phyloP scores from a whole-genome alignment of 192 early-diverging fungal genomes.

The Linnemannia schmuckeri region DNA sequence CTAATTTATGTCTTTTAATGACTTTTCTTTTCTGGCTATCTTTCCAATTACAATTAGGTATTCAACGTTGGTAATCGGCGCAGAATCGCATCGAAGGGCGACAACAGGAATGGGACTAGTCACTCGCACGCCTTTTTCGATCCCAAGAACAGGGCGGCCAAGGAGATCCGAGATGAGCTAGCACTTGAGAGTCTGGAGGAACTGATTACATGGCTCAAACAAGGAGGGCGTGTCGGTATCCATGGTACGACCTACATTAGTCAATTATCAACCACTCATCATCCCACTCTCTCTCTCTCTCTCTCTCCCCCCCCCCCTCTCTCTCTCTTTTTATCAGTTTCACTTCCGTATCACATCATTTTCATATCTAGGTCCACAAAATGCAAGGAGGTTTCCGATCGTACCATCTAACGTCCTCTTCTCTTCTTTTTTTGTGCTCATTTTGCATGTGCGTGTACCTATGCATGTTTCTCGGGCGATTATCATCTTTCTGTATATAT shows the following conservation, averaged over 20 bases:
- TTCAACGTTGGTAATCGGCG: constrained; percentile 98
- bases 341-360: neutral
- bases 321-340: neutral
- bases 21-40: neutral
- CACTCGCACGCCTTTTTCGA: constrained; percentile 96
- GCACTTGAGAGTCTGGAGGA: constrained; percentile 95
- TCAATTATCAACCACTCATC: neutral
- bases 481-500: constrained; percentile 38
- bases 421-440: neutral
- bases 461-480: neutral
- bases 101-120: constrained; percentile 56
- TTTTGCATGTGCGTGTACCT: neutral
- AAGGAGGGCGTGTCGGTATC: constrained; percentile 89
- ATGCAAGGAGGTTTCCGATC: neutral
- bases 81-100: constrained; percentile 70
- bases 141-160: constrained; percentile 84
- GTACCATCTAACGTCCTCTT: neutral
- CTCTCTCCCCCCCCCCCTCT: too few species aligned
- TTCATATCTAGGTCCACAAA: neutral
- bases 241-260: constrained; percentile 57
- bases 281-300: too few species aligned
- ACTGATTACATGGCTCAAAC: constrained; percentile 88
- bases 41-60: constrained; percentile 68
- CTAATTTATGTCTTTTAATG: neutral
- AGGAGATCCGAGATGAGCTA: constrained; percentile 84